Base-by-base conservation (phyloP, 208 protist species). In the Crithidia thermophila region DNA sequence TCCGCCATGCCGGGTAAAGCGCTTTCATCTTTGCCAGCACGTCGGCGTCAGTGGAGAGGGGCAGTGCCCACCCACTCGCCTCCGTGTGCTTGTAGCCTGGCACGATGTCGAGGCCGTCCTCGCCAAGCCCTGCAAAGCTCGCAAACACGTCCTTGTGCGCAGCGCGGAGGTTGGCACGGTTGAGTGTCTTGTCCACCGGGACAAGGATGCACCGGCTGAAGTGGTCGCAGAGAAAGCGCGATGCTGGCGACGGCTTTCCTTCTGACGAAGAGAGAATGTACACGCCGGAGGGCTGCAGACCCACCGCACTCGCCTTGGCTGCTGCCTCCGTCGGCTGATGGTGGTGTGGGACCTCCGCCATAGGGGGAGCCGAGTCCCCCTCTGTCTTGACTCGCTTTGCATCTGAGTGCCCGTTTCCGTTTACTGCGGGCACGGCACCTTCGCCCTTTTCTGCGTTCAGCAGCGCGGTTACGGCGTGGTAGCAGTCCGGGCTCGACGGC, bases 191-290 rank as follows among this genome's bases (percentile, higher is more conserved):
- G 27, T 60, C 72, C 11, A 90, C 58, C 4, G 80, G 65, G 55
- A 90, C 67, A 4, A 89, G 56, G 46, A 88, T 47, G 70, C 72
- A 86, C 7, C 45, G 8, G 2, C 23, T 14, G 16, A 77, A 52
- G 65, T 92, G 43, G 2, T 60, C 59, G 21, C 59, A 67, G 21
- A 88, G 52, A 43, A 86, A 91, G n/a, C 67, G 82, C 10, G 82
- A 84, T 20, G 76, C 76, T 4, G 68, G 70, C 21, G 64, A 73
- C 42, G 66, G 61, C 27, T 78, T 80, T 14, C 61, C 67, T 2
- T 70, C 63, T 5, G 46, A 23, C 2, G 21, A 4, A 21, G 28
- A 30, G 0, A 49, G 11, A 33, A 49, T 40, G 37, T 43, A 55
- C 1, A 30, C 30, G 30, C 31, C 45, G 4, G 58, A 30, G 10